Base-by-base conservation (phyloP, 129 eudicot genomes). In the Centaurea solstitialis region DNA sequence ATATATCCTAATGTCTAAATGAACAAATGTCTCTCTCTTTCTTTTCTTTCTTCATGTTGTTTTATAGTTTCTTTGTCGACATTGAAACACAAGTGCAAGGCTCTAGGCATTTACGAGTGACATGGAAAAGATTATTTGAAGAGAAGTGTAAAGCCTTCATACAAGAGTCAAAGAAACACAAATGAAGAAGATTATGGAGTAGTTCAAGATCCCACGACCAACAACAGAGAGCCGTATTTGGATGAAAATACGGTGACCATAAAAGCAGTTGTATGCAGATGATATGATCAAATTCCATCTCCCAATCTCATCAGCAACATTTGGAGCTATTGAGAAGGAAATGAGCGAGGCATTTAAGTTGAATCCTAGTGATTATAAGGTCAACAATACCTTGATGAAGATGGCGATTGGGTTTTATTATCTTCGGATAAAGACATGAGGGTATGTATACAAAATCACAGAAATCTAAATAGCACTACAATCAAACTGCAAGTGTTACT, bases 331-430 rank as follows among this genome's bases (percentile, higher is more conserved):
- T 47, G 61, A 47, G 61, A 47, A 47, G 61, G 61, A 12, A 47
- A 47, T 47, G 0, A 47, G 18, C 6, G 61, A 47, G 61, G 61
- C 1, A 18, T 47, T 47, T 47, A 47, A 47, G 18, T 47, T 47
- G 6, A 47, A 12, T 47, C 61, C 61, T 12, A 12, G 61, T 47
- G 61, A 47, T 47, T 47, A 47, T 47, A 47, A 47, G 61, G 6
- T 47, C 20, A 47, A 47, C n/a, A n/a, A 4, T 47, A 47, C 17
- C 61, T 3, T 47, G 61, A 47, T 30, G 81, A 76, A 1, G 86
- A 70, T 39, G 72, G 73, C 37, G 86, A 82, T 61, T 82, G 77
- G 86, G 66, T 82, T 23, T 24, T 82, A 53, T n/a, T 82, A 9
- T 68, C 86, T 13, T 82, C 81, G 38, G 86, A 82, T 24, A 65